phyloP scores from a whole-genome alignment of 2,329 filamentous ascomycete genomes.

The Aspergillus fischeri region DNA sequence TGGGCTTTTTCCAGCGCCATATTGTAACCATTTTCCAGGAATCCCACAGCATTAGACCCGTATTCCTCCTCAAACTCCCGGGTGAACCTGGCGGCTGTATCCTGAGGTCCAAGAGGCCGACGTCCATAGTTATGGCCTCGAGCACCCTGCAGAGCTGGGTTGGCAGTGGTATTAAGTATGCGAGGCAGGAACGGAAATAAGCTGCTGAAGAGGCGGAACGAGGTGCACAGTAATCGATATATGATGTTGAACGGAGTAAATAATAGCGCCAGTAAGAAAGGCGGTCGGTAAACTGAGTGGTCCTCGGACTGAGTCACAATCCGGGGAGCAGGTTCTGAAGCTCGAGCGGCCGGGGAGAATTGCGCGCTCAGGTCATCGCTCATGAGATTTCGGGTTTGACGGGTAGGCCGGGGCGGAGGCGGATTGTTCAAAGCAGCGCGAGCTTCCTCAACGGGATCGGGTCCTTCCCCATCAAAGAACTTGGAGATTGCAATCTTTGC shows the following conservation, averaged over 20 bases:
- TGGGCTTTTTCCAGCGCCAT: constrained; percentile 88
- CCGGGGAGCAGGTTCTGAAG: constrained; percentile 69
- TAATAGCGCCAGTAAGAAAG: constrained; percentile 71
- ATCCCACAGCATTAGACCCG: constrained; percentile 62
- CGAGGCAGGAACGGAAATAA: constrained; percentile 77
- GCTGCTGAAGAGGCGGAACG: constrained; percentile 68
- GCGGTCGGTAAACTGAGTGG: constrained; percentile 64
- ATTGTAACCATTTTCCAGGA: constrained; percentile 85
- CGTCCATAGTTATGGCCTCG: constrained; percentile 62
- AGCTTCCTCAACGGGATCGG: constrained; percentile 76
- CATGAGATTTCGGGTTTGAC: constrained; percentile 69
- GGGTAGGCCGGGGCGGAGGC: constrained; percentile 57
- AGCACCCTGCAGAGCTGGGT: constrained; percentile 46
- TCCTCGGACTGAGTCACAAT: constrained; percentile 71
- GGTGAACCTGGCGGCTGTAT: constrained; percentile 83
- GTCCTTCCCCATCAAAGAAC: constrained; percentile 93
- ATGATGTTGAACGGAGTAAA: constrained; percentile 77
- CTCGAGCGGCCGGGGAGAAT: constrained; percentile 31
- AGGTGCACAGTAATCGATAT: constrained; percentile 65
- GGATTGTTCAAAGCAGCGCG: constrained; percentile 57
- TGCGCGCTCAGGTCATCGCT: constrained; percentile 39
- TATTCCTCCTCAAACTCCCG: constrained; percentile 95
- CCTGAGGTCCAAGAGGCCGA: constrained; percentile 73
- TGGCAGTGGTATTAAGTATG: constrained; percentile 43
- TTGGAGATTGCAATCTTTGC: constrained; percentile 86